A percentile compares a stretch with the other conserved stretches of the same genome.
Conservation (phyloP, 148 eudicot genomes). For the Fallopia convolvulus region DNA sequence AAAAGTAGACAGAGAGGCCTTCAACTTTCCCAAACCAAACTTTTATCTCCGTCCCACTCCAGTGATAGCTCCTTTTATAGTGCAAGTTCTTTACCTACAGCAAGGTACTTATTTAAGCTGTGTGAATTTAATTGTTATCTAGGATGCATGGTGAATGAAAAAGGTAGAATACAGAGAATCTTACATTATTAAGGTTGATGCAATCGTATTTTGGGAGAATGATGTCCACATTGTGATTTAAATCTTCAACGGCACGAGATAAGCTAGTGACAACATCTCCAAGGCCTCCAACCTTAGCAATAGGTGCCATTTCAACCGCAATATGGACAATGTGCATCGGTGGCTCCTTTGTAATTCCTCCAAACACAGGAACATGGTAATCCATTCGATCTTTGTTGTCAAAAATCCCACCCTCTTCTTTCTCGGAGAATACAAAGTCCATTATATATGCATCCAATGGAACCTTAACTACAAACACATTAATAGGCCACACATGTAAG, state of each 20-base stretch:
- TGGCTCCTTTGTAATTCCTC: constrained; percentile 83
- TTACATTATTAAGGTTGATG: constrained; percentile 72
- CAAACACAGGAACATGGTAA: constrained; percentile 89
- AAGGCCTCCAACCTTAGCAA: constrained; percentile 99
- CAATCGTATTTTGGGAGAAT: constrained; percentile 93
- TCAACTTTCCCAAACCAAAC: constrained; percentile 98
- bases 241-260: constrained; percentile 94
- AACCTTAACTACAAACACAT: constrained; percentile 68
- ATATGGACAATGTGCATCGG: constrained; percentile 96
- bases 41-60: constrained; percentile 89
- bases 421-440: constrained; percentile 96
- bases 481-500: neutral
- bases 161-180: constrained; percentile 20
- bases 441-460: constrained; percentile 96
- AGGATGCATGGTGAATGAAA: neutral
- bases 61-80: constrained; percentile 65
- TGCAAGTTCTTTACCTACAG: constrained; percentile 58
- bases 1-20: constrained; percentile 84
- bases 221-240: constrained; percentile 81
- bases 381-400: constrained; percentile 88
- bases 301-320: constrained; percentile 99
- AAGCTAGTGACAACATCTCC: constrained; percentile 99
- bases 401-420: constrained; percentile 82
- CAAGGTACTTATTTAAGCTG: too few relatives aligned
- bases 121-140: constrained; percentile 18